Conservation (phyloP, 2,329 filamentous ascomycete genomes). For the Ophiostoma populinum region DNA sequence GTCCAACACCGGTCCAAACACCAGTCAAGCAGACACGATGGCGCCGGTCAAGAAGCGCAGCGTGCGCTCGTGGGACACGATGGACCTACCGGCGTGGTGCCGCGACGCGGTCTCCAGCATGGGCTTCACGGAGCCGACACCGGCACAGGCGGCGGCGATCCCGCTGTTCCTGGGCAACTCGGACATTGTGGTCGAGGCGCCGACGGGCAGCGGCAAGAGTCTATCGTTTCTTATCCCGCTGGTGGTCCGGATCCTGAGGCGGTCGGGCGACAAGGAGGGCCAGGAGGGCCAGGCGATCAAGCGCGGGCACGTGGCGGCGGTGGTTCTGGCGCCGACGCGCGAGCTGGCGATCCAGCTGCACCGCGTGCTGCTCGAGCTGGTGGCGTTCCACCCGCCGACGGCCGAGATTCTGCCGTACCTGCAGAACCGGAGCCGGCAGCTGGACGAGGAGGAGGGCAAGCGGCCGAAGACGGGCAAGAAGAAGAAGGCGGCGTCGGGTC, state of each 20-base stretch:
- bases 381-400: constrained; percentile 71
- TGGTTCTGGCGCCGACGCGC: constrained; percentile 83
- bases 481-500: constrained; percentile 2
- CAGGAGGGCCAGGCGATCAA: no score
- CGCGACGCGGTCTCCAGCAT: constrained; percentile 68
- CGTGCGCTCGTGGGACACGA: constrained; percentile 44
- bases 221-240: constrained; percentile 66
- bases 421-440: constrained; percentile 17
- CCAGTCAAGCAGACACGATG: constrained; percentile 11
- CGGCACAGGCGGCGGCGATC: constrained; percentile 84
- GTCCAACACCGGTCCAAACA: neutral
- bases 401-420: constrained; percentile 43
- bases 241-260: constrained; percentile 62
- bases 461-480: constrained; percentile 27
- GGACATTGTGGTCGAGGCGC: constrained; percentile 68
- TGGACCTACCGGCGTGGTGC: constrained; percentile 65
- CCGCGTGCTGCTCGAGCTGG: constrained; percentile 55
- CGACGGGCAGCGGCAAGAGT: constrained; percentile 78
- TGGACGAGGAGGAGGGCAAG: neutral
- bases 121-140: constrained; percentile 58
- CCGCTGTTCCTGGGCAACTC: constrained; percentile 80
- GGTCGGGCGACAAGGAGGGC: constrained; percentile 22
- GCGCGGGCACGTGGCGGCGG: constrained; percentile 76
- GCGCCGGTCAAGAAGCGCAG: constrained; percentile 23
- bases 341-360: constrained; percentile 87